These are phyloP conservation scores for Paramecium octaurelia DNA, from an alignment of 73 alveolate genomes.

Conservation along the genomic window DNA sequence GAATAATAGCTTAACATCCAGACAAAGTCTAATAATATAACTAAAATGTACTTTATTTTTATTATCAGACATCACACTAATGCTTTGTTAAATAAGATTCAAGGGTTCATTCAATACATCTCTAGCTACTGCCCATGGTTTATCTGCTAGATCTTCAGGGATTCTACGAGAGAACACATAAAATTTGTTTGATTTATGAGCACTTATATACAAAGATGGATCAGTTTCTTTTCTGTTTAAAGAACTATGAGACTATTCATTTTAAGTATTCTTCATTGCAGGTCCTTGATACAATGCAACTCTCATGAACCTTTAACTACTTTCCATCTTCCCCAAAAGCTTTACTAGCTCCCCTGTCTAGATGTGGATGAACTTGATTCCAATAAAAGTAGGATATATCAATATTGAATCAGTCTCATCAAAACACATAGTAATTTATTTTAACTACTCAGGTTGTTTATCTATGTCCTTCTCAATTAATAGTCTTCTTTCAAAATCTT, in stretches of 20 bases:
- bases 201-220: conserved; percentile 77
- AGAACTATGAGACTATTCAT: conserved; percentile 73
- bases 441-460: conserved; percentile 43
- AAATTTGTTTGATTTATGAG: conserved; percentile 67
- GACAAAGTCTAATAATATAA: neutral
- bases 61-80: neutral
- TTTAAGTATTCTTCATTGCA: conserved; percentile 75
- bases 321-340: conserved; percentile 86
- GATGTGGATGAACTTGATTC: conserved; percentile 77
- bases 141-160: conserved; percentile 57
- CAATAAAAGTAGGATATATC: conserved; percentile 78
- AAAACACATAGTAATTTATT: conserved; percentile 64
- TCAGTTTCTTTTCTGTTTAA: conserved; percentile 70
- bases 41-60: neutral
- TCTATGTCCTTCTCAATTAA: conserved; percentile 71
- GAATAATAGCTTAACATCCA: conserved; percentile 63
- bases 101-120: conserved; percentile 56
- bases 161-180: conserved; percentile 55
- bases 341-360: conserved; percentile 62
- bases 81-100: neutral
- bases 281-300: conserved; percentile 84
- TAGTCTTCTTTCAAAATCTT: conserved; percentile 73
- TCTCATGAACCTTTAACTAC: conserved; percentile 74
- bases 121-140: conserved; percentile 33
- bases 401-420: conserved; percentile 85